Base-by-base conservation (phyloP, 2,329 filamentous ascomycete genomes). In the Colletotrichum liaoningense region DNA sequence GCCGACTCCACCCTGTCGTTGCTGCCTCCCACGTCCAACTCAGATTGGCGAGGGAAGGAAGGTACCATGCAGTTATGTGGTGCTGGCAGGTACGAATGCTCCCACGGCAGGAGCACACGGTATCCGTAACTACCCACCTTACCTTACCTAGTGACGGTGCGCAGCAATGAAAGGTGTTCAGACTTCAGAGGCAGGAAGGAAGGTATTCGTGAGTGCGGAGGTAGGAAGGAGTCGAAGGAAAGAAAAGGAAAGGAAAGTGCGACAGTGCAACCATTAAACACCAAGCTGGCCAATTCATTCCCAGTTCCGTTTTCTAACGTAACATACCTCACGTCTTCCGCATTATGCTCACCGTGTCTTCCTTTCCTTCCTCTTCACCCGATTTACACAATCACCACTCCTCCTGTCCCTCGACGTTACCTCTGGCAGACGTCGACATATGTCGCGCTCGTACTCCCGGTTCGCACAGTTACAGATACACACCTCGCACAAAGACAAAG, bases 11-110 rank as follows among this genome's bases (percentile, higher is more conserved):
- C 69, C 59, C 16, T n/a, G 35, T 24, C 24, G 38, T 42, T 30
- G 59, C 33, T 54, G 55, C 30, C 54, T 59, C 38, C 38, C 38
- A 42, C 14, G 38, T 42, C 46, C 30, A 69, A 72, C 69, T 59
- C 54, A 69, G 69, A 72, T 72, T 64, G 69, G 69, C 65, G 66
- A 72, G 69, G 57, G 33, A 26, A 52, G 49, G 24, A 28, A 42
- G 4, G 28, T n/a, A 49, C 42, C 42, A 49, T n/a, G 52, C 55
- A 24, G 33, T 71, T 33, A 63, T 52, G 54, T 58, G 22, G 58
- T 35, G 65, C 46, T 52, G 69, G 49, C 69, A 63, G 57, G 59
- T 59, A 56, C 16, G 69, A 63, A 38, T 54, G 58, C 64, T 46
- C 14, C 6, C 42, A 49, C 52, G 52, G 62, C 46, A 64, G 46